Percentiles rank a stretch among this genome's conserved stretches.
Evolutionary conservation across 1,284 basidiomycete species (phyloP).

Genomic region (Apiotrichum mycotoxinovorans): DNA sequence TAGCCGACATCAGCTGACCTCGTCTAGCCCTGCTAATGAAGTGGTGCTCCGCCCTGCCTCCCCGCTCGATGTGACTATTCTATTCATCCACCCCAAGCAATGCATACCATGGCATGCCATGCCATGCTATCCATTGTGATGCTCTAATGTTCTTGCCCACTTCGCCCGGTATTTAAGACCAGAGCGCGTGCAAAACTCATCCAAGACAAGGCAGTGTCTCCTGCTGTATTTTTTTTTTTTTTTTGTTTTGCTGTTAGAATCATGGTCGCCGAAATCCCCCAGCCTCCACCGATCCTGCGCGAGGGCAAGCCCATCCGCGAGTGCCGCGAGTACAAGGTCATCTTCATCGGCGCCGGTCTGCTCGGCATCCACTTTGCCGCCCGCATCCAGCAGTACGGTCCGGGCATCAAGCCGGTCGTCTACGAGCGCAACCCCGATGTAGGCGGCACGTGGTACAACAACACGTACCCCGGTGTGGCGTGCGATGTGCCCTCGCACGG

Average conservation of each 20-base stretch:
- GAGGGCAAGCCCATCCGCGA: constrained; percentile 9
- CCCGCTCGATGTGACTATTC: too few species aligned
- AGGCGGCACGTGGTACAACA: constrained; percentile 25
- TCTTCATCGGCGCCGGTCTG: constrained; percentile 12
- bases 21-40: too few species aligned
- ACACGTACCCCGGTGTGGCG: constrained; percentile 31
- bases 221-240: too few species aligned
- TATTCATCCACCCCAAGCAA: too few species aligned
- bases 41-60: too few species aligned
- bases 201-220: too few species aligned
- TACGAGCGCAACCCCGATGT: constrained; percentile 14
- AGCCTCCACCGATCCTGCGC: neutral
- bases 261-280: neutral
- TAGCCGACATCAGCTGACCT: too few species aligned
- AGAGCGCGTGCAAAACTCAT: too few species aligned
- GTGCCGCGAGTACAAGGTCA: constrained; percentile 13
- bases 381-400: constrained; percentile 10
- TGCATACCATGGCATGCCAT: too few species aligned
- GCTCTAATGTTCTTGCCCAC: too few species aligned
- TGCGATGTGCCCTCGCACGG: constrained; percentile 29
- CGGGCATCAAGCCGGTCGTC: constrained; percentile 5
- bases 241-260: neutral
- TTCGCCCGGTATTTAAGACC: too few species aligned
- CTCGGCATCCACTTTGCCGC: constrained; percentile 14
- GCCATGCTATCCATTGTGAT: too few species aligned